Percentiles rank a stretch among this genome's conserved stretches.
phyloP scores from a whole-genome alignment of 495 filamentous ascomycete genomes.

The Aspergillus campestris region DNA sequence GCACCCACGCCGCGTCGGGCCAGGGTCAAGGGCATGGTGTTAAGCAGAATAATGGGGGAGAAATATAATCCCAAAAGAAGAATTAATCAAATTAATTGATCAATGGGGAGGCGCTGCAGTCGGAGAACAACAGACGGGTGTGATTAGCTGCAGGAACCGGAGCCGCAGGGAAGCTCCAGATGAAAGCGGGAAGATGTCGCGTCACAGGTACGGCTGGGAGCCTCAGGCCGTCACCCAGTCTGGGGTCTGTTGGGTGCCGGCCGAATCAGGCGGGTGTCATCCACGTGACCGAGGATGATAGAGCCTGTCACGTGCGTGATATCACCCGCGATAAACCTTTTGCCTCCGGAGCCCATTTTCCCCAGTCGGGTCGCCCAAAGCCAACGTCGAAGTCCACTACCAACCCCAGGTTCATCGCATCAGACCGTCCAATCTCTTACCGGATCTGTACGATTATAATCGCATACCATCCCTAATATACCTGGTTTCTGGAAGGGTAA shows the following conservation, averaged over 20 bases:
- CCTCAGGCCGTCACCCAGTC: no score
- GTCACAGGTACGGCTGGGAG: no score
- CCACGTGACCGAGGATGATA: conserved; percentile 9
- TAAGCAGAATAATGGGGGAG: background rate
- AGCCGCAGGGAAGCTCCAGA: conserved; percentile 17
- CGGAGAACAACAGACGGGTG: no score
- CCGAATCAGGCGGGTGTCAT: conserved; percentile 7
- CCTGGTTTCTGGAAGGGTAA: conserved; percentile 15
- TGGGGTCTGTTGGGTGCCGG: no score
- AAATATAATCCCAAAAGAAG: background rate
- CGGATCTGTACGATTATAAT: no score
- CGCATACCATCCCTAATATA: no score
- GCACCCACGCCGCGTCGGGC: conserved; percentile 19
- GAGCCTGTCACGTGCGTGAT: conserved; percentile 8
- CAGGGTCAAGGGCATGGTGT: conserved; percentile 25
- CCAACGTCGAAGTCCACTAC: no score
- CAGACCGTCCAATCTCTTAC: no score
- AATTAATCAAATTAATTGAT: background rate
- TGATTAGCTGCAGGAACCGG: conserved; percentile 7
- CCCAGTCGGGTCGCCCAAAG: no score
- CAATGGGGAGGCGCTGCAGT: background rate
- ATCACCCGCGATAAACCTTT: conserved; percentile 2
- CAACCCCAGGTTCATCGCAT: no score
- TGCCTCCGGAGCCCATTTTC: no score
- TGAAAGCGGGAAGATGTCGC: conserved; percentile 7